Evolutionary conservation across 768 basidiomycete species (phyloP), one percentile per base, ranked within the genome.

Genomic region (Boletus subcaerulescens): DNA sequence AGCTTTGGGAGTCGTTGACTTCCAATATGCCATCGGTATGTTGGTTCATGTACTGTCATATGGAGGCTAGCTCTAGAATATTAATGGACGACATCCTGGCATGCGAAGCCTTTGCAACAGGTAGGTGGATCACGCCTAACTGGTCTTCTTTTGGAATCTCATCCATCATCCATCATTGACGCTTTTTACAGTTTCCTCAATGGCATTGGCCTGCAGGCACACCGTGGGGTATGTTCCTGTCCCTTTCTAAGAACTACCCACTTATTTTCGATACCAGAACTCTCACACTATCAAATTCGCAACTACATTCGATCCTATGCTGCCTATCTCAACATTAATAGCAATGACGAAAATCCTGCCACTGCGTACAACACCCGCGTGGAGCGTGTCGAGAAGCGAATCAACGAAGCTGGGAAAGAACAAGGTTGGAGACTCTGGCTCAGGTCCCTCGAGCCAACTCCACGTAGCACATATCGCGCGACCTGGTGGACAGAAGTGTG

Each of bases 311-410:
- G 58, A 14, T 60, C 59, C 15, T 60, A 60, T 22, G 48, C 58
- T 12, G 59, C 58, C 9, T 60, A 50, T 24, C 52, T 60, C 8
- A 46, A 46, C 26, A 35, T 60, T 17, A 60, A 60, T 12, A 60
- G 58, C 36, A 60, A 80, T 49, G 79, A 79, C 48, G 63, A 65
- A 9, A 77, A 73, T 50, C 66, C 70, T 0, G 62, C 71, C 22
- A 54, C 73, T 2, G 71, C 73, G 3, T 80, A 76, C 64, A 77
- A 77, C 62, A 81, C 80, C 0, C 76, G 79, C 11, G 78, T 82
- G 8, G 79, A 81, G 51, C 65, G 63, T 13, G 65, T 76, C 31
- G 72, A 78, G 53, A 81, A 80, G 53, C 60, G 68, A 0, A 48
- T 62, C n/a, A 62, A 72, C 52, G 5, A 55, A 31, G 35, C 31